Evolutionary conservation across 768 basidiomycete genomes (phyloP).

Genomic region (Calocybe indica): DNA sequence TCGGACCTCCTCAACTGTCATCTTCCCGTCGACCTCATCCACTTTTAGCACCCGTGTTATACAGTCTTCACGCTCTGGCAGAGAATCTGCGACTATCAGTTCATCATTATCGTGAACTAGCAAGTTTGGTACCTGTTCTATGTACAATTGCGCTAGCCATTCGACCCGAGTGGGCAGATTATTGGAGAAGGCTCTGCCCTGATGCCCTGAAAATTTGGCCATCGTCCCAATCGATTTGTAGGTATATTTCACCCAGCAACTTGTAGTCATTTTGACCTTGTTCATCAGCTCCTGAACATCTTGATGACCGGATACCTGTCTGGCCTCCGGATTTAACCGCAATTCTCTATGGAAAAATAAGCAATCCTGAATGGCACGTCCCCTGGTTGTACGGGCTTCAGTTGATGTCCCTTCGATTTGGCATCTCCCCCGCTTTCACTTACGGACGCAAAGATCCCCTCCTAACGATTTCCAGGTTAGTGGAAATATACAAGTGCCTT

Average conservation of each 20-base stretch:
- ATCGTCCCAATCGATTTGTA: slow-evolving; percentile 35
- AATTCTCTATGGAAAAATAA: slow-evolving; percentile 53
- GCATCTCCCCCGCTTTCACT: slow-evolving; percentile 48
- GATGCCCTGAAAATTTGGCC: slow-evolving; percentile 58
- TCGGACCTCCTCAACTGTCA: slow-evolving; percentile 11
- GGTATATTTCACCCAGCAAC: slow-evolving; percentile 11
- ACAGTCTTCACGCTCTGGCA: slow-evolving; percentile 74
- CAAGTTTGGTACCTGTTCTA: slow-evolving; percentile 54
- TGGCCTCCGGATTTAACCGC: slow-evolving; percentile 77
- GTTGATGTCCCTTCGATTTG: slow-evolving; percentile 41
- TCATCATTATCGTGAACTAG: slow-evolving; percentile 48
- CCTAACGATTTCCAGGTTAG: slow-evolving; percentile 44
- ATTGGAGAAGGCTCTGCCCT: slow-evolving; percentile 83
- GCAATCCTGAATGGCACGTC: slow-evolving; percentile 64
- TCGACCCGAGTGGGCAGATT: slow-evolving; percentile 86
- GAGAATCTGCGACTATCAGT: slow-evolving; percentile 62
- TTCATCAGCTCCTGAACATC: slow-evolving; percentile 33
- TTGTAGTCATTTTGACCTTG: neutral
- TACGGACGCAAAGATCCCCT: slow-evolving; percentile 63
- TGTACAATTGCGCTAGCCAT: slow-evolving; percentile 57
- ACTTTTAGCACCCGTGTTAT: slow-evolving; percentile 53
- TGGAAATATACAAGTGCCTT: slow-evolving; percentile 50
- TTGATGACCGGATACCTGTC: slow-evolving; percentile 69
- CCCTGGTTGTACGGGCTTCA: slow-evolving; percentile 41
- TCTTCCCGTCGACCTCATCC: slow-evolving; percentile 28